These are phyloP conservation scores for Juncus effusus DNA, from an alignment of 176 grass and related monocot species.

Conservation along the genomic window DNA sequence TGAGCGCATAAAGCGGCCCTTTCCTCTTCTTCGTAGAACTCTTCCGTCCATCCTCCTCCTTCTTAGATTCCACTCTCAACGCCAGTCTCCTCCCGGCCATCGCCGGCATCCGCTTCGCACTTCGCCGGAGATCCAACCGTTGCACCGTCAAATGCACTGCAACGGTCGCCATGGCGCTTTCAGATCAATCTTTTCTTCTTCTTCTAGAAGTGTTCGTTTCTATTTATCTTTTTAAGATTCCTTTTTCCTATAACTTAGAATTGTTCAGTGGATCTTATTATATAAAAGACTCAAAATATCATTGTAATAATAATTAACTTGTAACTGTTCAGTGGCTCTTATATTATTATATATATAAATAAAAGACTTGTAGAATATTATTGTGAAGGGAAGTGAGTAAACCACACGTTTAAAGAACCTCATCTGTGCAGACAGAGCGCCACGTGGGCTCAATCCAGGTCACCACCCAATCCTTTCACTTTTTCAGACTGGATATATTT, in stretches of 20 bases:
- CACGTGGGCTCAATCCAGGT: conserved; percentile 32
- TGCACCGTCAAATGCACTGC: conserved; percentile 30
- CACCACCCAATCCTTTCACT: neutral
- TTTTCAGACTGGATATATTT: neutral
- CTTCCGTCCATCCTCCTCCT: conserved; percentile 16
- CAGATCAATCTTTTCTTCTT: neutral
- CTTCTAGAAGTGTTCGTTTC: neutral
- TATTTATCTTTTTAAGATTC: neutral
- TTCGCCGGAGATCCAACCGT: conserved; percentile 10
- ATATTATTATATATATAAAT: too few species aligned
- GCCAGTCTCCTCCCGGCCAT: conserved; percentile 41
- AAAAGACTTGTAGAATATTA: too few species aligned
- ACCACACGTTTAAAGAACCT: conserved; percentile 78
- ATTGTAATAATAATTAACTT: too few species aligned
- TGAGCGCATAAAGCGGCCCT: conserved; percentile 77
- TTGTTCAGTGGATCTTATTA: neutral
- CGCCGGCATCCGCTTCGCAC: conserved; percentile 36
- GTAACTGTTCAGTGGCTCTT: too few species aligned
- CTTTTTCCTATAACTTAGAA: neutral
- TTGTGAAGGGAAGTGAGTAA: conserved; percentile 25
- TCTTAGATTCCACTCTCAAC: conserved; percentile 27
- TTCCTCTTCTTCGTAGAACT: conserved; percentile 44
- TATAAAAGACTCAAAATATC: neutral
- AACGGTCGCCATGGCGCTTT: conserved; percentile 47
- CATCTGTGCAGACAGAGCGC: conserved; percentile 19